Evolutionary conservation across 2,329 filamentous ascomycete species (phyloP), one percentile per base, ranked within the genome.

Genomic region (Myotisia sp.): DNA sequence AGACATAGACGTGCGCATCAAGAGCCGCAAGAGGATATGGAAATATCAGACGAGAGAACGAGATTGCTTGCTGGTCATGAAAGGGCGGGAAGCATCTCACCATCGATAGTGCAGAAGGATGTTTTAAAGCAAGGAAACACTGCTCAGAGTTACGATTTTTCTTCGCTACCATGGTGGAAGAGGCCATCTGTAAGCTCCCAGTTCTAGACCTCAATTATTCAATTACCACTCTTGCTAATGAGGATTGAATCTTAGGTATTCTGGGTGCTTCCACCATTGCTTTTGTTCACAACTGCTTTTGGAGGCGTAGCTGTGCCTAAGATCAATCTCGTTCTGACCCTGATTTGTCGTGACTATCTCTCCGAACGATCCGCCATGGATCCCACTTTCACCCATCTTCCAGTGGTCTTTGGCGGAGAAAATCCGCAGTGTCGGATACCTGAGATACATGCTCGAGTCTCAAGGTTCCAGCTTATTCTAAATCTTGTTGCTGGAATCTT

Each of bases 271-370:
- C 73, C 71, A 0, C 81, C 85, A 1, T 90, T 86, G 56, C 67
- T 80, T 37, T 58, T 93, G 28, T 87, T 84, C 51, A 83, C 84
- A 0, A 63, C 92, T 35, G 85, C 86, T 0, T 87, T 90, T 55
- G 90, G 87, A 20, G 84, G 83, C 37, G 71, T 82, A 5, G 65
- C 90, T 5, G 82, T 94, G 6, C 86, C 87, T 6, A 90, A 80
- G 54, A 67, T 93, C 42, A 92, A 93, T 50, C 61, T 94, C 58
- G 83, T 92, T 42, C 67, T 92, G 41, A 70, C 77, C 38, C 67
- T 98, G 18, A 73, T 95, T 34, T 98, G 90, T 56, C 72, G 75
- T 42, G 70, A 80, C 40, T 92, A 93, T 56, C 79, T 90, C 44
- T 68, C 76, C 16, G 79, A 92, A 46, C 62, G 70, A 52, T 64